Conservation (phyloP, 371 early-diverging fungal genomes). For the Mortierella sp. region DNA sequence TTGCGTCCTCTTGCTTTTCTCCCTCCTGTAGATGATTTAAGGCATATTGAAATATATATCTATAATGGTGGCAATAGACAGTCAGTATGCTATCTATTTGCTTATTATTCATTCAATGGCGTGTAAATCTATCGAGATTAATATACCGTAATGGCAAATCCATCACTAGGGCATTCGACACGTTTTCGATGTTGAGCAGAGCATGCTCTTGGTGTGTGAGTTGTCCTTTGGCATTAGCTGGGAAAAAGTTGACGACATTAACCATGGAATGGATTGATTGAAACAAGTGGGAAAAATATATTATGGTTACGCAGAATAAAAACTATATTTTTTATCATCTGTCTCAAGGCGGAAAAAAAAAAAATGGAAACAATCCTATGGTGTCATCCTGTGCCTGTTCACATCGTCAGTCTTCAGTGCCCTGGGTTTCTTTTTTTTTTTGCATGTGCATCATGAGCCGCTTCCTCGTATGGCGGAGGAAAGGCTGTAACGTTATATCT, state of each 20-base stretch:
- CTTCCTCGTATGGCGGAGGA: no score
- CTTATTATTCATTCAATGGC: background rate
- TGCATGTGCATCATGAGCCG: no score
- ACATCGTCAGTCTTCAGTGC: background rate
- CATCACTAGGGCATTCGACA: constrained; percentile 11
- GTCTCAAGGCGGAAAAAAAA: no score
- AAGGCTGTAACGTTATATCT: no score
- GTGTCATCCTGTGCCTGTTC: background rate
- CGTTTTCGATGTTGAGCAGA: constrained; percentile 8
- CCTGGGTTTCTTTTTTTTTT: background rate
- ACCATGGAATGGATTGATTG: background rate
- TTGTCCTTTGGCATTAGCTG: background rate
- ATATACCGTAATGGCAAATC: constrained; percentile 34
- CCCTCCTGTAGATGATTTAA: constrained; percentile 23
- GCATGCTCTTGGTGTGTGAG: background rate
- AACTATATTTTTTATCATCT: background rate
- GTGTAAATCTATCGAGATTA: background rate
- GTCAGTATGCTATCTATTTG: background rate
- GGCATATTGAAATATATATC: constrained; percentile 40
- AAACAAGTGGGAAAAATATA: no score
- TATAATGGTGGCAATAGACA: background rate
- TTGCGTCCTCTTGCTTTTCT: background rate
- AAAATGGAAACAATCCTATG: background rate
- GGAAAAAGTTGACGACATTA: background rate
- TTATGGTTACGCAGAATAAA: no score